These are phyloP conservation scores for Kregervanrija delftensis DNA, from an alignment of 805 yeast genomes.

Conservation along the genomic window DNA sequence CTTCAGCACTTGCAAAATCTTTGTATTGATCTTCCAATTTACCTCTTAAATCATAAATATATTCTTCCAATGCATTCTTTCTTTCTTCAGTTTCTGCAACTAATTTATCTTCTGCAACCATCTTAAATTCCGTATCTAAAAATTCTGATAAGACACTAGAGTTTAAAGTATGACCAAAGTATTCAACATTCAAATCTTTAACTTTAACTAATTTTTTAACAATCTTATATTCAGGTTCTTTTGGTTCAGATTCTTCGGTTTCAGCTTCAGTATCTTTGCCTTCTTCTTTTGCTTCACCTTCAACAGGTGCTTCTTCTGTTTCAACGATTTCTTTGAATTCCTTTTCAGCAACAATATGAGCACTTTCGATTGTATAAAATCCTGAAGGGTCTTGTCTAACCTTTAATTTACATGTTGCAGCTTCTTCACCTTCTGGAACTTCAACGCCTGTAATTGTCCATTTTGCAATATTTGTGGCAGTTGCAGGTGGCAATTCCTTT, in stretches of 20 bases:
- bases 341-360: slow-evolving; percentile 90
- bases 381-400: slow-evolving; percentile 97
- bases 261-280: slow-evolving; percentile 6
- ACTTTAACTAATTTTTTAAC: slow-evolving; percentile 94
- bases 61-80: slow-evolving; percentile 97
- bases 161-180: slow-evolving; percentile 57
- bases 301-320: slow-evolving; percentile 39
- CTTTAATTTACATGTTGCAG: slow-evolving; percentile 84
- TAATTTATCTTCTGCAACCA: slow-evolving; percentile 87
- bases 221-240: slow-evolving; percentile 78
- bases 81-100: slow-evolving; percentile 98
- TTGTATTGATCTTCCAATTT: slow-evolving; percentile 89
- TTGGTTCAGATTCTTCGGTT: slow-evolving; percentile 41
- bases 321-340: slow-evolving; percentile 84
- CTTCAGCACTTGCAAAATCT: slow-evolving; percentile 83
- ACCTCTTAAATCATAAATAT: slow-evolving; percentile 95
- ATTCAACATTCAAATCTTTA: slow-evolving; percentile 61
- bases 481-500: slow-evolving; percentile 64
- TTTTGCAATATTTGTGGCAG: slow-evolving; percentile 60
- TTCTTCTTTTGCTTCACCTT: slow-evolving; percentile 33
- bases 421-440: slow-evolving; percentile 66
- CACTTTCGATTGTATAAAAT: slow-evolving; percentile 86
- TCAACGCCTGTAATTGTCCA: slow-evolving; percentile 86
- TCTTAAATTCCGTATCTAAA: slow-evolving; percentile 77
- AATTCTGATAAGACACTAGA: slow-evolving; percentile 47